Evolutionary conservation across 2,329 filamentous ascomycete species (phyloP).

Genomic region (Fusarium sublunatum): DNA sequence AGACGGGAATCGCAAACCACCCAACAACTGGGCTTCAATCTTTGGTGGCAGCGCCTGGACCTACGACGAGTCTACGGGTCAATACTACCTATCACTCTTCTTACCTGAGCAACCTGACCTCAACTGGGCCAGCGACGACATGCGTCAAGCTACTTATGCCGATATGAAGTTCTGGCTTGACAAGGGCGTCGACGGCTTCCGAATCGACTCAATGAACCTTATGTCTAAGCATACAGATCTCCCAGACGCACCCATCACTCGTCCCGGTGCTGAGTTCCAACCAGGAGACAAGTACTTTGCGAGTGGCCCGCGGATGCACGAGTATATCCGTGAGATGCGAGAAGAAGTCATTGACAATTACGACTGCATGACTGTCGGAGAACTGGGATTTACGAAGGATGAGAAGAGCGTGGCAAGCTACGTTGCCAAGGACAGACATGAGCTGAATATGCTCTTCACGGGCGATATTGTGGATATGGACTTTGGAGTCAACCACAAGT

Average conservation of each 20-base stretch:
- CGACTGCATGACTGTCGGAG: conserved; percentile 63
- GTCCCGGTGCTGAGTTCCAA: conserved; percentile 51
- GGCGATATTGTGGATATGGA: conserved; percentile 45
- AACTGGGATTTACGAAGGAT: conserved; percentile 49
- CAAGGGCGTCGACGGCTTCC: conserved; percentile 74
- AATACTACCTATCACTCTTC: conserved; percentile 81
- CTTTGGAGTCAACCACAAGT: conserved; percentile 49
- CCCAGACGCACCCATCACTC: conserved; percentile 60
- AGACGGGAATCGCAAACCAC: conserved; percentile 52
- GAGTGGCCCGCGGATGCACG: conserved; percentile 66
- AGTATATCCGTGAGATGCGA: conserved; percentile 40
- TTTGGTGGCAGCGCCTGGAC: conserved; percentile 67
- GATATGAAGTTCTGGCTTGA: conserved; percentile 82
- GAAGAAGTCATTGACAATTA: conserved; percentile 60
- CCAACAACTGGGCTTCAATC: conserved; percentile 58
- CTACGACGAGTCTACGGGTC: conserved; percentile 72
- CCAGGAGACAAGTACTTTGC: conserved; percentile 58
- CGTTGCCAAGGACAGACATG: conserved; percentile 57
- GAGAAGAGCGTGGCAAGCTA: conserved; percentile 59
- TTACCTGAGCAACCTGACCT: conserved; percentile 78
- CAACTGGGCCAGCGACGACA: conserved; percentile 78
- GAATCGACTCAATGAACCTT: conserved; percentile 74
- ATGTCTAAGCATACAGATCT: conserved; percentile 70
- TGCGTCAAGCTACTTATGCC: conserved; percentile 73
- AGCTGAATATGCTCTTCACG: conserved; percentile 46